Conservation (phyloP, 306 rosid species). For the Ormosia semicastrata region DNA sequence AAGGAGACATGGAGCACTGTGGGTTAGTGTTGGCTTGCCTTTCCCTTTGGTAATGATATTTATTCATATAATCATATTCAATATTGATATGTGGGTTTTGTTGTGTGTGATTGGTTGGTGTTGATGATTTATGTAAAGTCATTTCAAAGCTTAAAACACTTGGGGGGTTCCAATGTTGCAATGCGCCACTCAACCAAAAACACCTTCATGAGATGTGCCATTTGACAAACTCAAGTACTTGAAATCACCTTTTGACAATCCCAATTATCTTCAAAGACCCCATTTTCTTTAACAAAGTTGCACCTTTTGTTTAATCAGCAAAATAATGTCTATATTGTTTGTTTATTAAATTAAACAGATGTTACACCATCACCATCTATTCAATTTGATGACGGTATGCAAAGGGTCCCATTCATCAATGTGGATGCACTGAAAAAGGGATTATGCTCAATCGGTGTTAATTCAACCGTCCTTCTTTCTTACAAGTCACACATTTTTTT, state of each 20-base stretch:
- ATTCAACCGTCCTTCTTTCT: conserved; percentile 42
- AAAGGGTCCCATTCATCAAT: conserved; percentile 41
- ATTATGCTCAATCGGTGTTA: conserved; percentile 34
- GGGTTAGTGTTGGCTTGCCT: conserved; percentile 46
- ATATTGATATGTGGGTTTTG: background rate
- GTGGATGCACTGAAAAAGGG: conserved; percentile 33
- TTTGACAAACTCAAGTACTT: conserved; percentile 31
- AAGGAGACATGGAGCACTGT: conserved; percentile 38
- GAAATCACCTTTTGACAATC: conserved; percentile 40
- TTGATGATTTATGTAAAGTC: conserved; percentile 35
- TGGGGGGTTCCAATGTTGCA: conserved; percentile 50
- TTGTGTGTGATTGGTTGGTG: conserved; percentile 12
- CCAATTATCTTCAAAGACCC: conserved; percentile 36
- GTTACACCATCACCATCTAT: conserved; percentile 40
- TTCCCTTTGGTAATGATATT: conserved; percentile 27
- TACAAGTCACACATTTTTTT: conserved; percentile 21
- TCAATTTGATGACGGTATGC: conserved; percentile 31
- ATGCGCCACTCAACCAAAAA: conserved; percentile 50
- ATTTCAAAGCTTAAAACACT: conserved; percentile 16
- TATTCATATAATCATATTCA: background rate
- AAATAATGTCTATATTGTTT: conserved; percentile 10
- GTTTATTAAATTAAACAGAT: background rate
- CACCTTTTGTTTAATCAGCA: background rate
- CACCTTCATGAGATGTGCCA: conserved; percentile 39
- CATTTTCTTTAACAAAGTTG: background rate